Evolutionary conservation across 148 eudicot genomes (phyloP), one percentile per base, ranked within the genome.

Genomic region (Persicaria tinctoria): DNA sequence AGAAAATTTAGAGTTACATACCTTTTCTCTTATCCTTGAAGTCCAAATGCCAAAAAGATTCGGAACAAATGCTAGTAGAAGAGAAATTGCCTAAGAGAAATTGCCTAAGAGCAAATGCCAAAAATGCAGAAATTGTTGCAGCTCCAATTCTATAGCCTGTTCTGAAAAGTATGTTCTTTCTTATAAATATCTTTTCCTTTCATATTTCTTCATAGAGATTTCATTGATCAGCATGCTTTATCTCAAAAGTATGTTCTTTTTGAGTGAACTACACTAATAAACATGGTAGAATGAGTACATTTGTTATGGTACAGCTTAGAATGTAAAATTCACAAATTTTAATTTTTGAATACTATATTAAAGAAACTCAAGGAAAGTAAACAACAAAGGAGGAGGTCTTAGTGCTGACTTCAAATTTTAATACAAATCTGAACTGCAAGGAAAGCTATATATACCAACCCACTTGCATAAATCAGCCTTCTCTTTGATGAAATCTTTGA

Each of bases 1-100:
- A 32, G 13, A 3, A 12, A 62, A 62, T 27, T 10, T 10, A 1
- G 46, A 38, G 70, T 64, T 41, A 49, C 11, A 13, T 83, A 91
- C 97, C 97, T 92, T 92, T 74, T 92, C 85, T 78, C 94, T 83
- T 75, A 92, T 88, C 78, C 88, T 81, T 68, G 86, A 76, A 27
- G 85, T 86, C 91, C 89, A 88, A 49, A 87, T 82, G 53, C 89
- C 92, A 55, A 85, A 76, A 54, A 78, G 79, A 54, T 75, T 80
- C 23, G 23, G 23, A 23, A 23, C 23, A 23, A 23, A 23, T 23
- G 23, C 23, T 23, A 23, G 23, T 23, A 23, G 23, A 23, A 23
- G 23, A 23, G 23, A 23, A 23, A 23, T 23, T 23, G 23, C 23
- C 23, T 23, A 23, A 23, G n/a, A n/a, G n/a, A n/a, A 85, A 74